Evolutionary conservation across 208 protist genomes (phyloP).

Genomic region (Acanthamoeba culbertsoni): DNA sequence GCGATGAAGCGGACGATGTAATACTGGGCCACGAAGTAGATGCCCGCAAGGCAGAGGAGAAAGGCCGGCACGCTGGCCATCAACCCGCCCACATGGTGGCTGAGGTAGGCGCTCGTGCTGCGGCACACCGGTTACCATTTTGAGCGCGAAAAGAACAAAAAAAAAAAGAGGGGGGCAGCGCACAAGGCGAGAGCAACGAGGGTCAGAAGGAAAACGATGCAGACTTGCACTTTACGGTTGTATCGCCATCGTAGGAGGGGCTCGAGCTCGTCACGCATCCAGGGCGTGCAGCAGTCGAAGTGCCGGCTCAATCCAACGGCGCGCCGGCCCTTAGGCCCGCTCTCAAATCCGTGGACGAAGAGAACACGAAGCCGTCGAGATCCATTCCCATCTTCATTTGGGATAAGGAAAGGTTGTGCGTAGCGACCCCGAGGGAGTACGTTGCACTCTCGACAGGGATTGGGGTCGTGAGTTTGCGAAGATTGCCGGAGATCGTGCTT

Average conservation of each 20-base stretch:
- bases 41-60: not conserved
- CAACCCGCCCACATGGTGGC: not conserved
- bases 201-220: not conserved
- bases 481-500: no score
- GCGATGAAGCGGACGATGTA: not conserved
- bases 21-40: not conserved
- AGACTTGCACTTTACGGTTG: not conserved
- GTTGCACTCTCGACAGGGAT: not conserved
- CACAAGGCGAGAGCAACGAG: not conserved
- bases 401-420: not conserved
- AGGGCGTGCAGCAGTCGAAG: slow-evolving; percentile 7
- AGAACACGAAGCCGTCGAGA: not conserved
- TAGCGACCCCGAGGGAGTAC: not conserved
- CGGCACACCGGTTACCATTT: not conserved
- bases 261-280: not conserved
- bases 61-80: not conserved
- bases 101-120: not conserved
- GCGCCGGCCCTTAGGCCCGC: not conserved
- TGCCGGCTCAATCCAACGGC: not conserved
- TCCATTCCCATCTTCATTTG: not conserved
- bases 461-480: no score
- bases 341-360: slow-evolving; percentile 12
- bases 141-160: not conserved
- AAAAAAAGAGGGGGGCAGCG: not conserved
- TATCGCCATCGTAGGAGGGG: not conserved